These are phyloP conservation scores for Stromatinia cepivora DNA, from an alignment of 2,329 filamentous ascomycete species.

Conservation along the genomic window DNA sequence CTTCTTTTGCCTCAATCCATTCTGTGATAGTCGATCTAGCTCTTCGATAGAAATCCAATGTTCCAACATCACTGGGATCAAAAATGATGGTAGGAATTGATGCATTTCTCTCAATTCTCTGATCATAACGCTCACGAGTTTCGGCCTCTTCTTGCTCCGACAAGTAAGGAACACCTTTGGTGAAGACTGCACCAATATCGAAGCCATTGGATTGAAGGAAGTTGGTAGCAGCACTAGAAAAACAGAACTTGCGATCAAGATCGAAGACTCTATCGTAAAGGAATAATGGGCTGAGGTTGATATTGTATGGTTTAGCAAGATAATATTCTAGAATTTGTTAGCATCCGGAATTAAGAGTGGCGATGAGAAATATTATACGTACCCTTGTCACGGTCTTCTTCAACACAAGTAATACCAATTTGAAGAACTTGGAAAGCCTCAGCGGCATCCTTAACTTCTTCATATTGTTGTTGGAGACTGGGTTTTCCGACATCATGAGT, in stretches of 20 bases:
- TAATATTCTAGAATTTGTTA: slow-evolving; percentile 48
- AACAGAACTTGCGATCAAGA: slow-evolving; percentile 58
- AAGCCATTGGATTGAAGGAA: slow-evolving; percentile 61
- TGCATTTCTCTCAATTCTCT: slow-evolving; percentile 33
- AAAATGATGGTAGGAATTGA: slow-evolving; percentile 36
- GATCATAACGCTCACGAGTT: slow-evolving; percentile 44
- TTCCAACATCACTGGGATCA: slow-evolving; percentile 29
- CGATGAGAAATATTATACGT: slow-evolving; percentile 27
- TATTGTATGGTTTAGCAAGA: slow-evolving; percentile 62
- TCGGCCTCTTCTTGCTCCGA: slow-evolving; percentile 57
- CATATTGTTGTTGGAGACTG: slow-evolving; percentile 60
- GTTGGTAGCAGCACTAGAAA: slow-evolving; percentile 50
- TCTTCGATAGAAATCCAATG: slow-evolving; percentile 34
- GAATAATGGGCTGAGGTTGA: slow-evolving; percentile 58
- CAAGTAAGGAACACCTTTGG: slow-evolving; percentile 60
- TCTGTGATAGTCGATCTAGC: slow-evolving; percentile 33
- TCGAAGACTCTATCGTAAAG: slow-evolving; percentile 47
- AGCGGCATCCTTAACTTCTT: slow-evolving; percentile 59
- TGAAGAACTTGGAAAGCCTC: slow-evolving; percentile 65
- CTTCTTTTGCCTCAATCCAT: slow-evolving; percentile 34
- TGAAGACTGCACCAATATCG: slow-evolving; percentile 56
- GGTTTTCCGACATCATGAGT: slow-evolving; percentile 45
- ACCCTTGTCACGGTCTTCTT: slow-evolving; percentile 54
- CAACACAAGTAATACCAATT: slow-evolving; percentile 65
- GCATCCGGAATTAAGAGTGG: background rate